Evolutionary conservation across 2,329 filamentous ascomycete species (phyloP), one percentile per base, ranked within the genome.

Genomic region (Fusarium circinatum): DNA sequence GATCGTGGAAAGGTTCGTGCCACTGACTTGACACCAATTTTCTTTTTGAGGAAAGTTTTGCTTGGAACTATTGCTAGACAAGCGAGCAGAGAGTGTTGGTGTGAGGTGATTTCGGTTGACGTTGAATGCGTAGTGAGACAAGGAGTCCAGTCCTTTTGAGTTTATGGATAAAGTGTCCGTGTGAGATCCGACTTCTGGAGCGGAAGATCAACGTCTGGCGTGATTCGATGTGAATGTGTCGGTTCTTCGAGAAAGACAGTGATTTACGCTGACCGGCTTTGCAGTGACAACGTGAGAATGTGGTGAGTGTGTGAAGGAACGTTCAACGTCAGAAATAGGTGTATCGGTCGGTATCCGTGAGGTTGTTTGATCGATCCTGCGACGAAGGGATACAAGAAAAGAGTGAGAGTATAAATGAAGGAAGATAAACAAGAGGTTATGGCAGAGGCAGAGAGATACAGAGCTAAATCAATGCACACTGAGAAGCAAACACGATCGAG

Each of bases 311-410:
- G 61, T 71, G 66, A 77, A 74, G 62, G 68, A 80, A 79, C 75
- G 78, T 60, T 79, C 78, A 79, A 80, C 75, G 77, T 80, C 76
- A 74, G 74, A 74, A 75, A 69, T 52, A 61, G 71, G 58, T 70
- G 73, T 72, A 69, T 77, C 70, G 62, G 70, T 73, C 67, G 68
- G 70, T 76, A 75, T 73, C 68, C 65, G 68, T 55, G 61, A 61
- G 48, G 55, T 76, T 49, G 26, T 42, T 71, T 65, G 47, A 78
- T 78, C 77, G 76, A 73, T 78, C 77, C 77, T 78, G 76, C 77
- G 77, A 78, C 75, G 74, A 67, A 62, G 42, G 65, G 52, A 71
- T 78, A 75, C 74, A 62, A 62, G 48, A 51, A 57, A 39, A 49
- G 34, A 54, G 45, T 24, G 55, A 49, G 57, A 59, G 59, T 44